phyloP scores from a whole-genome alignment of 441 rosid genomes.

The Hura crepitans region DNA sequence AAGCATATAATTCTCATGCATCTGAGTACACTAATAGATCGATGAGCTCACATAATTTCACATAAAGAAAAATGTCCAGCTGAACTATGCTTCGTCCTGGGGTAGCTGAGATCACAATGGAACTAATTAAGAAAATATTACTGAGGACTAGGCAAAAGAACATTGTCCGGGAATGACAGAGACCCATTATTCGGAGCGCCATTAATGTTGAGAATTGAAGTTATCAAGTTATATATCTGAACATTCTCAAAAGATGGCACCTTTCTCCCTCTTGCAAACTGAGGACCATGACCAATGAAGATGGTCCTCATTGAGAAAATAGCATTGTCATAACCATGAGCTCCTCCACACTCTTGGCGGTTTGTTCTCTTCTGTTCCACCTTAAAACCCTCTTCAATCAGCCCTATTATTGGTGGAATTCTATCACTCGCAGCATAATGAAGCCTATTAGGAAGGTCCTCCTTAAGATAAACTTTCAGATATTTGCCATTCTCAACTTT shows the following conservation, averaged over 20 bases:
- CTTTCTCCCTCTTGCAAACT: slow-evolving; percentile 64
- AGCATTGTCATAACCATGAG: slow-evolving; percentile 86
- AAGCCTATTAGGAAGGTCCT: slow-evolving; percentile 76
- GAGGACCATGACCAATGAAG: slow-evolving; percentile 89
- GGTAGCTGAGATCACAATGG: slow-evolving; percentile 10
- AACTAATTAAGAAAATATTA: not conserved
- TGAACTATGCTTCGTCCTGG: not conserved
- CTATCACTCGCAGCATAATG: slow-evolving; percentile 64
- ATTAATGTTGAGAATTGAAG: slow-evolving; percentile 63
- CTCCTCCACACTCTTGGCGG: slow-evolving; percentile 76
- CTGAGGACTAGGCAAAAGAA: slow-evolving; percentile 41
- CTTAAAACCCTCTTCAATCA: slow-evolving; percentile 66
- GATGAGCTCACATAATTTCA: not conserved
- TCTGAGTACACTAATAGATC: not conserved
- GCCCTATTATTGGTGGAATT: slow-evolving; percentile 73
- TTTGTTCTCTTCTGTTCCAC: slow-evolving; percentile 58
- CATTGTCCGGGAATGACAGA: slow-evolving; percentile 33
- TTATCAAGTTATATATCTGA: slow-evolving; percentile 74
- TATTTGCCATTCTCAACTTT: slow-evolving; percentile 69
- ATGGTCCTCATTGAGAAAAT: slow-evolving; percentile 93
- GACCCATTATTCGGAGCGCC: slow-evolving; percentile 83
- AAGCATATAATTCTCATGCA: slow-evolving; percentile 1
- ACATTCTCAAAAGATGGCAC: slow-evolving; percentile 90
- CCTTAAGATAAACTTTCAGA: slow-evolving; percentile 75
- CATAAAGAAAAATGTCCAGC: not conserved